Conservation (phyloP, 2,329 filamentous ascomycete species). For the Chaetomium sp. region DNA sequence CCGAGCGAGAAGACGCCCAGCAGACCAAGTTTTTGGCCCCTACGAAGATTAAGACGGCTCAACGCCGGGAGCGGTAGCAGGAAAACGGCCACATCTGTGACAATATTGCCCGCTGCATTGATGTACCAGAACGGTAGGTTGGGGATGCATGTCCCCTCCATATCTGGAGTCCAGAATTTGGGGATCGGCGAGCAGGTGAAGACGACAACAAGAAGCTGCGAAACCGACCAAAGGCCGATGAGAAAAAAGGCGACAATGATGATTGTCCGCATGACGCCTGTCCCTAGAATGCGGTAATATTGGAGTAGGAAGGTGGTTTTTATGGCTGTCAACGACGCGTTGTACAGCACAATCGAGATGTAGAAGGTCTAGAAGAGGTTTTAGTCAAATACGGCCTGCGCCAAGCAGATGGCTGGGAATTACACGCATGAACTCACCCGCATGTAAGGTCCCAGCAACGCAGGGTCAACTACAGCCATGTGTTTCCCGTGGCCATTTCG, state of each 20-base stretch:
- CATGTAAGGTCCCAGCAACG: conserved; percentile 18
- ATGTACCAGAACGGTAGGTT: conserved; percentile 32
- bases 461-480: conserved; percentile 11
- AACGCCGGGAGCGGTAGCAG: conserved; percentile 32
- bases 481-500: conserved; percentile 21
- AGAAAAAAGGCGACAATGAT: conserved; percentile 28
- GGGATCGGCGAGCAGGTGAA: conserved; percentile 32
- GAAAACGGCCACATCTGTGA: conserved; percentile 33
- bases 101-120: conserved; percentile 34
- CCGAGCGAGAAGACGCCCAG: conserved; percentile 34
- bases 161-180: conserved; percentile 30
- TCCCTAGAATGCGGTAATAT: conserved; percentile 33
- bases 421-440: conserved; percentile 7
- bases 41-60: conserved; percentile 29
- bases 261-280: conserved; percentile 27
- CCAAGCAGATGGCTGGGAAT: too few relatives aligned
- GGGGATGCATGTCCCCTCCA: conserved; percentile 29
- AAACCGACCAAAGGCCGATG: conserved; percentile 31
- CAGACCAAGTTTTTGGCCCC: conserved; percentile 29
- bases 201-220: conserved; percentile 32
- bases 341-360: conserved; percentile 34
- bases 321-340: conserved; percentile 29
- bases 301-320: conserved; percentile 35
- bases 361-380: conserved; percentile 30
- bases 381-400: background rate